These are phyloP conservation scores for Diaporthe citriasiana DNA, from an alignment of 2,329 filamentous ascomycete genomes.

Conservation along the genomic window DNA sequence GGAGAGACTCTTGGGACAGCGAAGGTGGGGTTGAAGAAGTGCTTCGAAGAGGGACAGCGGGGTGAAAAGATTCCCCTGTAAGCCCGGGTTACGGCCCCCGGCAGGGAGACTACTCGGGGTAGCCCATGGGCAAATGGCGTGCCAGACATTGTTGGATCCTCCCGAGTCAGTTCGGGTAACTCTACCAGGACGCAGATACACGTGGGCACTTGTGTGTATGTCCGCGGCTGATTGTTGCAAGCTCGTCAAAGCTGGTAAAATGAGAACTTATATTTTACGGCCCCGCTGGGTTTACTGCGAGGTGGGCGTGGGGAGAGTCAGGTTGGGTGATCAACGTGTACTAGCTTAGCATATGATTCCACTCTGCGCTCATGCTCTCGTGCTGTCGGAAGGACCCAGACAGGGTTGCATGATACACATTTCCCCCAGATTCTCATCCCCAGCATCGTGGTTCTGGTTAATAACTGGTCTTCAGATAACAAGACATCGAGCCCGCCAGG, in stretches of 20 bases:
- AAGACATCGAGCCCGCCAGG: background rate
- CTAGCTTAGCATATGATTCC: conserved; percentile 40
- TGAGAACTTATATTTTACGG: conserved; percentile 1
- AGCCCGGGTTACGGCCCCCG: conserved; percentile 33
- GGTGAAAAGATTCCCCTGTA: conserved; percentile 41
- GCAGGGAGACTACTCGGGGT: conserved; percentile 37
- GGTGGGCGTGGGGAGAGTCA: conserved; percentile 1
- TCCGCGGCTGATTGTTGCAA: conserved; percentile 5
- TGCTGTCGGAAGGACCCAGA: conserved; percentile 31
- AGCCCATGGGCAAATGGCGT: conserved; percentile 36
- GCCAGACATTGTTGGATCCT: conserved; percentile 34
- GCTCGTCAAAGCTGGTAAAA: background rate
- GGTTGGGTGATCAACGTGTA: conserved; percentile 38
- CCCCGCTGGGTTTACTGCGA: conserved; percentile 1
- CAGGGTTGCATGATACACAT: conserved; percentile 35
- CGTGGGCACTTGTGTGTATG: background rate
- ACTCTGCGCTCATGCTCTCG: conserved; percentile 41
- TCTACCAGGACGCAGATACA: background rate
- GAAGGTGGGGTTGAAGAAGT: conserved; percentile 46
- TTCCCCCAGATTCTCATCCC: conserved; percentile 24
- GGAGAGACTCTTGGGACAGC: conserved; percentile 49
- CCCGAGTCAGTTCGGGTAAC: conserved; percentile 31
- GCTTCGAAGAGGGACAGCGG: conserved; percentile 38
- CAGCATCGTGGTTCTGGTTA: conserved; percentile 7
- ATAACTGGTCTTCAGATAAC: background rate